Evolutionary conservation across 768 basidiomycete species (phyloP), one percentile per base, ranked within the genome.

Genomic region (Xerocomellus chrysenteron): DNA sequence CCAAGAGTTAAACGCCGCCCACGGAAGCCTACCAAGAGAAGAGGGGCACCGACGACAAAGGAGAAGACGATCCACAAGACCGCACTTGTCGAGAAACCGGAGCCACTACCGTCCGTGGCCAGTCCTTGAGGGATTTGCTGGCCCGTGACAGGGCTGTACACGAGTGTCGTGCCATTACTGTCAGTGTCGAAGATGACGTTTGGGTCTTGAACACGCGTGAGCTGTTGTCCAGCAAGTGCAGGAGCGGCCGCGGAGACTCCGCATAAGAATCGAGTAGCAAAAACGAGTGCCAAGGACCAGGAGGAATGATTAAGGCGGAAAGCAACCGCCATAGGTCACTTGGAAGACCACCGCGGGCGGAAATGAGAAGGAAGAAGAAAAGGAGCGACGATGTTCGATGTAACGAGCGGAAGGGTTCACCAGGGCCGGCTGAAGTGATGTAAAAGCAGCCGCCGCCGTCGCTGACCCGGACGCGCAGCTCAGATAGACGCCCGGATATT

Each of bases 21-120:
- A 28, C 84, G 76, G 47, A 88, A 76, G 39, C 87, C 87, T 0
- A 75, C 80, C 4, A 82, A 50, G 16, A 83, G 71, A 62, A 88
- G 75, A 3, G 84, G 84, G 6, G 72, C 37, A 19, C 87, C 87
- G 49, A 84, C 58, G 11, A 74, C 55, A 53, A 83, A 75, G 28
- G 75, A 76, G 58, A 83, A 85, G 9, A 62, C 72, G 10, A 86
- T 77, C 87, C 87, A 88, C 19, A 87, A 62, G 13, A 84, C 44
- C 2, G 85, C 82, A 24, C 82, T 69, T 2, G 72, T 54, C 46
- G 76, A 73, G 60, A 81, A 82, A 35, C 69, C 75, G 9, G 72
- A 69, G 7, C 87, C 86, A 32, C 80, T 74, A 9, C 85, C 87
- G 63, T 88, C 87, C 2, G 83, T 75, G 3, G 80, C 86, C 5